Evolutionary conservation across 805 yeast species (phyloP), one percentile per base, ranked within the genome.

Genomic region (Pichia phayaonensis): DNA sequence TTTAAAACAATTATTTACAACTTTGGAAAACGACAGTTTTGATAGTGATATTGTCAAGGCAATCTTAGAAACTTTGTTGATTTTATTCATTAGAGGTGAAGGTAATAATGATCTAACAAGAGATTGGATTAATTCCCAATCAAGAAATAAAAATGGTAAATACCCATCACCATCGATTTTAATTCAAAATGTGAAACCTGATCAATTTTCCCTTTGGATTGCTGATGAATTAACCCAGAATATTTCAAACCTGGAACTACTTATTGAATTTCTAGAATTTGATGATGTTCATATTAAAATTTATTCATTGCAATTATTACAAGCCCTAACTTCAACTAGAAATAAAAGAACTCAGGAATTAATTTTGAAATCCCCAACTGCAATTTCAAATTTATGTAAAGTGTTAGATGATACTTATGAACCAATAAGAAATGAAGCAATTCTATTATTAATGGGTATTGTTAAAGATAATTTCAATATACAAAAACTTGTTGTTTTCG

Each of bases 401-500:
- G 71, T 77, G 11, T 62, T 86, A 16, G 82, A 79, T 52, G 86
- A 83, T 63, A 56, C 73, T 49, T 77, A 86, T 55, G 98, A 92
- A 54, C 96, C 95, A 18, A 80, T 94, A 10, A 74, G 98, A 59
- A 90, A 92, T 64, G 96, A 94, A 66, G 81, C 94, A 3, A 83
- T 92, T 38, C 67, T 92, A 47, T 70, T 95, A n/a, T 71, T 95
- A 46, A 83, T 86, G 83, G 84, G 90, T 12, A 73, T 94, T 3
- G 95, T 83, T 13, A 83, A 83, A 58, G 84, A 86, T 53, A 87
- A 89, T 59, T 80, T 83, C 52, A 92, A 88, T 64, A 82, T 92
- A 31, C 99, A 94, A 64, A 90, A 90, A 61, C 70, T 94, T 20
- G 95, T 95, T 11, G 99, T 96, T 0, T 94, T 94, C 62, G 97